Conservation (phyloP, 2,329 filamentous ascomycete genomes). For the Amphichorda felina region DNA sequence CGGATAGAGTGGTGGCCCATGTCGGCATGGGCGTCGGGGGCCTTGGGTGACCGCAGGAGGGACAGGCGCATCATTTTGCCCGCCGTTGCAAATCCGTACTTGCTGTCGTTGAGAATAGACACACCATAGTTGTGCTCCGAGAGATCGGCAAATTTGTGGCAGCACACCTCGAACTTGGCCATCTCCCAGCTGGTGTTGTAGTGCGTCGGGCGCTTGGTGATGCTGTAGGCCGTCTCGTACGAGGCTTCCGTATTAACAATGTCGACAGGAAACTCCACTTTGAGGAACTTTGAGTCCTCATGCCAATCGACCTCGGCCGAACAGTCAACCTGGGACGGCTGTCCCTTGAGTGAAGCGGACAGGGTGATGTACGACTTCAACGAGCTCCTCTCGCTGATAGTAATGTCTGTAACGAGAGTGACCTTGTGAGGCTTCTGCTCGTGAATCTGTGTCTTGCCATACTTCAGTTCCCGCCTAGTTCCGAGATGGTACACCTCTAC, state of each 20-base stretch:
- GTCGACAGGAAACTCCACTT: constrained; percentile 95
- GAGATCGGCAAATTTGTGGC: constrained; percentile 86
- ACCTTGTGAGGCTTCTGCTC: constrained; percentile 65
- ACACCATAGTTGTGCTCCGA: constrained; percentile 84
- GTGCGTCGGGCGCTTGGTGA: constrained; percentile 82
- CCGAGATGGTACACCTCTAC: constrained; percentile 94
- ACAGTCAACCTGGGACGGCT: constrained; percentile 58
- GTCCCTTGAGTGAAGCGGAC: constrained; percentile 50
- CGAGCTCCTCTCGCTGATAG: constrained; percentile 78
- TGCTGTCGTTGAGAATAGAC: constrained; percentile 86
- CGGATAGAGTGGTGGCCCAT: constrained; percentile 84
- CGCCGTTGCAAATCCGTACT: constrained; percentile 87
- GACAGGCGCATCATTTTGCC: constrained; percentile 85
- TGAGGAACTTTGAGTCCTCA: constrained; percentile 95
- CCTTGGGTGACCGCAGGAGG: constrained; percentile 78
- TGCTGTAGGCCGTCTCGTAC: constrained; percentile 91
- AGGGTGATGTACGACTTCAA: constrained; percentile 79
- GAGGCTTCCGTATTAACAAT: constrained; percentile 83
- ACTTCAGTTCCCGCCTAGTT: constrained; percentile 64
- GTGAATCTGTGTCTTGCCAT: constrained; percentile 56
- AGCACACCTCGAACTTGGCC: constrained; percentile 96
- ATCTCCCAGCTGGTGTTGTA: constrained; percentile 98
- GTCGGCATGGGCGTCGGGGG: constrained; percentile 84
- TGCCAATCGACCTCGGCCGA: constrained; percentile 89
- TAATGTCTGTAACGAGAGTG: constrained; percentile 71